Evolutionary conservation across 768 basidiomycete species (phyloP), one percentile per base, ranked within the genome.

Genomic region (Pleurotus djamor): DNA sequence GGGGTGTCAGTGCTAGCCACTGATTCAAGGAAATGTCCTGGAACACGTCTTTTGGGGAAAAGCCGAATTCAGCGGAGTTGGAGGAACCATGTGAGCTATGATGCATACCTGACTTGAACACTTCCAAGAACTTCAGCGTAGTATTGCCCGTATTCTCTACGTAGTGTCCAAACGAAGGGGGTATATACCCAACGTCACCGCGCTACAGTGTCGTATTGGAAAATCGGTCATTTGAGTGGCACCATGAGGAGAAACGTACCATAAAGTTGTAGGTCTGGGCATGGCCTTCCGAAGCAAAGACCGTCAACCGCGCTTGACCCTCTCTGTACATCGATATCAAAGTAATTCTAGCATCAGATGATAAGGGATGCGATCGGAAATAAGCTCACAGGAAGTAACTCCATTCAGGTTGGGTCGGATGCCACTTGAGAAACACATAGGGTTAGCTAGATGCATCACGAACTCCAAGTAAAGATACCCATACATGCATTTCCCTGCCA

Each of bases 381-480:
- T 17, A 47, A 32, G 58, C 75, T 58, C 66, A 84, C 84, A 86
- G 57, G 79, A 78, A 83, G 68, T 78, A 83, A 52, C 72, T 76
- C 86, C 86, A 88, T 71, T 87, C 86, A 59, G 86, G 83, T 64
- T 84, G 75, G 10, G 82, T 84, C 5, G 88, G 87, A 62, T 89
- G 88, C 88, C 88, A 89, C 86, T 87, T 58, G 5, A 8, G 60
- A 59, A 43, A 61, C 38, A n/a, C 38, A 41, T 10, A 41, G 38
- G 38, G 38, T 41, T n/a, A 41, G 38, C 38, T 41, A 41, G 38
- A 41, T 10, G 38, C 9, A 7, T 60, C 12, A 65, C 17, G n/a
- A 17, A 17, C 17, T 50, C 1, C 14, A 48, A 7, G 13, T 21
- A 10, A 17, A 9, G n/a, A 16, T 12, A 14, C 32, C 65, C 77